A percentile compares a stretch with the other conserved stretches of the same genome.
phyloP scores from a whole-genome alignment of 2,329 filamentous ascomycete genomes.

The Arachnomyces sp. region DNA sequence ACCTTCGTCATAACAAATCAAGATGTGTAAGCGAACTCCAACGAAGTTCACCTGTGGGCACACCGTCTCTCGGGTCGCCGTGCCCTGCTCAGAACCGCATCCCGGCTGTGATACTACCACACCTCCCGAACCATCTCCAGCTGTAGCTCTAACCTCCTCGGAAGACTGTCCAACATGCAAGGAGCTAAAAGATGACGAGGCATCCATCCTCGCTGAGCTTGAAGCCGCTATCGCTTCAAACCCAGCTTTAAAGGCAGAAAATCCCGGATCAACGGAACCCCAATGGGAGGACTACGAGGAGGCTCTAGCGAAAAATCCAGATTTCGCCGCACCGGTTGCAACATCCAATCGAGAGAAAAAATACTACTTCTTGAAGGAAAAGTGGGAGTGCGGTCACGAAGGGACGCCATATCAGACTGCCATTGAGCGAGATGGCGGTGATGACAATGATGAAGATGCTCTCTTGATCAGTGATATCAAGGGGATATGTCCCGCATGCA shows the following conservation, averaged over 20 bases:
- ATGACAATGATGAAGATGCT: conserved; percentile 1
- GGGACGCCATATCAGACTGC: conserved; percentile 8
- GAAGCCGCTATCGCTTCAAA: conserved; percentile 12
- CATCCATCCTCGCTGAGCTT: conserved; percentile 7
- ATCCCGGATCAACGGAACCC: conserved; percentile 1
- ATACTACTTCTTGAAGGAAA: conserved; percentile 12
- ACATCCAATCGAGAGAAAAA: conserved; percentile 3
- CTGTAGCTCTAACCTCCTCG: not conserved
- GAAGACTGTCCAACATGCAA: not conserved
- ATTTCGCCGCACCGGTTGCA: conserved; percentile 10
- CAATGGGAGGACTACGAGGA: conserved; percentile 15
- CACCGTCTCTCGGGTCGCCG: too few relatives aligned
- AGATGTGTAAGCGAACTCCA: too few relatives aligned
- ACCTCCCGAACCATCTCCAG: conserved; percentile 1
- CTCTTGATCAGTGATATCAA: too few relatives aligned
- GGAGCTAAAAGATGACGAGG: too few relatives aligned
- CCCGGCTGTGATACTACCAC: not conserved
- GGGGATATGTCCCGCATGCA: conserved; percentile 13
- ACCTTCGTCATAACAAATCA: too few relatives aligned
- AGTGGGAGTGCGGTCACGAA: conserved; percentile 15
- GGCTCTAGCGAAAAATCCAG: conserved; percentile 12
- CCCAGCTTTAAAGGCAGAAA: conserved; percentile 8
- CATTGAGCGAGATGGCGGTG: conserved; percentile 10
- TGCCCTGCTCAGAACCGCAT: too few relatives aligned
- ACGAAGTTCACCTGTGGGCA: too few relatives aligned